phyloP scores from a whole-genome alignment of 345 rosid species.

The Dipteronia dyeriana region DNA sequence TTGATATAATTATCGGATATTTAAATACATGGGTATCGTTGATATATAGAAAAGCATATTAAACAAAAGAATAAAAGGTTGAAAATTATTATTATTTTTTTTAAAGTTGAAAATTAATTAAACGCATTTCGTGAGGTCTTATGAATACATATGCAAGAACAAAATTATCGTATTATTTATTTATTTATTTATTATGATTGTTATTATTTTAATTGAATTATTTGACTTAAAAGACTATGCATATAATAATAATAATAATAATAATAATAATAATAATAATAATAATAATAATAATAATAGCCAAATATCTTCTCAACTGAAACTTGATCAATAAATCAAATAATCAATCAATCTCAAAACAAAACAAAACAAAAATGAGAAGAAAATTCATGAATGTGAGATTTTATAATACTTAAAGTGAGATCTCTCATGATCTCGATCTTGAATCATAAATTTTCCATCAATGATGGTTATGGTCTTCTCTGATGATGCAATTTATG shows the following conservation, averaged over 20 bases:
- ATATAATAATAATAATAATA: too few species aligned
- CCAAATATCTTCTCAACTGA: neutral
- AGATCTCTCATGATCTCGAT: neutral
- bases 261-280: too few species aligned
- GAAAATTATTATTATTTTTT: too few species aligned
- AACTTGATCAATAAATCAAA: neutral
- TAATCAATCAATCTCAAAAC: too few species aligned
- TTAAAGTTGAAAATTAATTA: neutral
- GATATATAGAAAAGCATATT: neutral
- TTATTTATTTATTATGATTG: neutral
- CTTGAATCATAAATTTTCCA: neutral
- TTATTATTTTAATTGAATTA: neutral
- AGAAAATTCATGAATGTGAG: constrained; percentile 7
- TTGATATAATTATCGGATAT: too few species aligned
- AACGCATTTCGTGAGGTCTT: neutral
- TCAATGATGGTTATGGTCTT: neutral
- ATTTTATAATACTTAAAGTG: neutral
- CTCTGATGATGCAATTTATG: neutral
- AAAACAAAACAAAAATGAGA: neutral
- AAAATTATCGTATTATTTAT: neutral
- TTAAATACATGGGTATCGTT: too few species aligned
- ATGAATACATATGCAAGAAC: neutral
- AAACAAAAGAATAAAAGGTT: neutral
- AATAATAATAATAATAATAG: too few species aligned
- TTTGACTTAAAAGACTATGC: neutral